A percentile compares a stretch with the other conserved stretches of the same genome.
Evolutionary conservation across 352 stramenopile genomes (phyloP).

Genomic region (Salisapilia sapeloensis): DNA sequence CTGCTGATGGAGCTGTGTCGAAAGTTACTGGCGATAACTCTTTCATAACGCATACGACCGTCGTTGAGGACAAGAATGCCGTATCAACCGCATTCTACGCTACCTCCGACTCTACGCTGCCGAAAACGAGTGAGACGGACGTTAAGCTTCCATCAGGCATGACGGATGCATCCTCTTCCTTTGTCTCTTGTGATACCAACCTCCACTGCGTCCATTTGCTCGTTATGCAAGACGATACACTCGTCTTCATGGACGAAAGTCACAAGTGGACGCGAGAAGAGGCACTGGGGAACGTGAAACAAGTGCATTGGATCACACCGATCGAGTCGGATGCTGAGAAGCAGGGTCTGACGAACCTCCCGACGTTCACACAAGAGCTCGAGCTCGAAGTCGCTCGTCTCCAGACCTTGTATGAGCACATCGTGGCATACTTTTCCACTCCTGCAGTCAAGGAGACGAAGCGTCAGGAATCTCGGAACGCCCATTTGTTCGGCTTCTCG

Average conservation of each 20-base stretch:
- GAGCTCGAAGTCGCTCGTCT: constrained; percentile 33
- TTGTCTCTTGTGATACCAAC: no score
- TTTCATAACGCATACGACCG: no score
- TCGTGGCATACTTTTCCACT: constrained; percentile 24
- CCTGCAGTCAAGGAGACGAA: constrained; percentile 9
- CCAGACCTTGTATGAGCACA: constrained; percentile 23
- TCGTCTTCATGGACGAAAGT: constrained; percentile 23
- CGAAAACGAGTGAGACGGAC: no score
- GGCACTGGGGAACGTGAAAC: constrained; percentile 53
- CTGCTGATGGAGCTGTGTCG: no score
- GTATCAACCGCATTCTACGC: no score
- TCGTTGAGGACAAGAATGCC: no score
- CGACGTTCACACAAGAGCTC: constrained; percentile 55
- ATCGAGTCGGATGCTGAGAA: constrained; percentile 66
- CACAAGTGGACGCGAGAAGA: constrained; percentile 55
- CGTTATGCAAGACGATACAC: constrained; percentile 51
- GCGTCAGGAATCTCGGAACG: constrained; percentile 37
- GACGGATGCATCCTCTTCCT: no score
- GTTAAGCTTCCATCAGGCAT: no score
- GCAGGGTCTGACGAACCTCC: constrained; percentile 45
- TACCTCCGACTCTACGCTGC: no score
- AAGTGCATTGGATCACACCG: constrained; percentile 62
- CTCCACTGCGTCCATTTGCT: no score
- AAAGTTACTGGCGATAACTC: no score
- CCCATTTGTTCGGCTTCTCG: constrained; percentile 69